Percentiles rank a stretch among this genome's conserved stretches.
Evolutionary conservation across 1,139 yeast genomes (phyloP).

Genomic region (Zygoascus sp.): DNA sequence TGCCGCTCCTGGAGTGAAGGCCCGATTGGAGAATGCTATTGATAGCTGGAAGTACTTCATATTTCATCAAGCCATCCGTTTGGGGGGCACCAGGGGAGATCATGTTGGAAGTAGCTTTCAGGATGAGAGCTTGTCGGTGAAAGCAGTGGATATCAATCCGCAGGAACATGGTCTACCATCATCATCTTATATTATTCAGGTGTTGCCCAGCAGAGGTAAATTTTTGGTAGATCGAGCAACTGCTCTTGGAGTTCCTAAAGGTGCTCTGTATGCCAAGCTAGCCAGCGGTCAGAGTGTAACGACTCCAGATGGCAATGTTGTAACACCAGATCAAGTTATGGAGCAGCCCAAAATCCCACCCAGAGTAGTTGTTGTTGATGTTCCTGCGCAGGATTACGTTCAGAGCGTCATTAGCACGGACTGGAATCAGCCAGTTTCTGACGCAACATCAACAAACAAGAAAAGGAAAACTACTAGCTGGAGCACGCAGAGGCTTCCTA

Average conservation of each 20-base stretch:
- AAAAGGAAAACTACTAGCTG: slow-evolving; percentile 4
- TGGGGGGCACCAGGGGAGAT: slow-evolving; percentile 41
- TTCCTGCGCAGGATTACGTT: slow-evolving; percentile 58
- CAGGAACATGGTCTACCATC: slow-evolving; percentile 15
- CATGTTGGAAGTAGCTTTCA: slow-evolving; percentile 34
- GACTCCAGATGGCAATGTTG: slow-evolving; percentile 53
- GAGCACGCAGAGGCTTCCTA: slow-evolving; percentile 29
- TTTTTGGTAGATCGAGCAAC: slow-evolving; percentile 65
- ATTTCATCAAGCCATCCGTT: slow-evolving; percentile 69
- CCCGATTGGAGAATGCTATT: slow-evolving; percentile 48
- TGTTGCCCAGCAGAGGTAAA: slow-evolving; percentile 70
- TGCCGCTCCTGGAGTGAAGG: slow-evolving; percentile 18
- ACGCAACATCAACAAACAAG: slow-evolving; percentile 6
- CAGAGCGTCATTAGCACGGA: slow-evolving; percentile 27
- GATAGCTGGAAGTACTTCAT: slow-evolving; percentile 87
- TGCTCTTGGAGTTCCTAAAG: slow-evolving; percentile 65
- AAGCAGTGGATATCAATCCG: slow-evolving; percentile 41
- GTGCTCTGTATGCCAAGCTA: slow-evolving; percentile 53
- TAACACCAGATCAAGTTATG: slow-evolving; percentile 69
- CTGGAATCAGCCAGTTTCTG: slow-evolving; percentile 20
- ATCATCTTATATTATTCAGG: slow-evolving; percentile 60
- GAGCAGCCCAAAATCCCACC: slow-evolving; percentile 56
- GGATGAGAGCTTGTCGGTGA: slow-evolving; percentile 51
- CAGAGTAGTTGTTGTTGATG: slow-evolving; percentile 64
- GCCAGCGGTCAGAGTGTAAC: slow-evolving; percentile 58